Evolutionary conservation across 371 early-diverging fungal species (phyloP).

Genomic region (Zychaea mexicana): DNA sequence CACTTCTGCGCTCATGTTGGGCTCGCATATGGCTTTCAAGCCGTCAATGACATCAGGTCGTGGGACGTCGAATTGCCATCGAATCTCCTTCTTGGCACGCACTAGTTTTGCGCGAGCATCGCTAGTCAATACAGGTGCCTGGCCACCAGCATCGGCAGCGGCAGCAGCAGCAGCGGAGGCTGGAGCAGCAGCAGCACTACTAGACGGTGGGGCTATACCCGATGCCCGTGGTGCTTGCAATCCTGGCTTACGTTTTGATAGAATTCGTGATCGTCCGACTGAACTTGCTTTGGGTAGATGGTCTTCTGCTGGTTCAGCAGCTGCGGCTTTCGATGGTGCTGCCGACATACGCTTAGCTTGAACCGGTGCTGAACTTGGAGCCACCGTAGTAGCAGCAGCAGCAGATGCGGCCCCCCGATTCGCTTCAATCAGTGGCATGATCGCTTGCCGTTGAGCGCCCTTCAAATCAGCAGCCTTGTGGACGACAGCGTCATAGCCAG

Average conservation of each 20-base stretch:
- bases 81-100: slow-evolving; percentile 73
- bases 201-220: slow-evolving; percentile 9
- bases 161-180: slow-evolving; percentile 10
- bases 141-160: slow-evolving; percentile 18
- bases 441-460: slow-evolving; percentile 67
- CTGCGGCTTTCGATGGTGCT: background rate
- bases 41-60: slow-evolving; percentile 71
- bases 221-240: slow-evolving; percentile 15
- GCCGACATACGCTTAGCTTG: background rate
- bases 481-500: slow-evolving; percentile 64
- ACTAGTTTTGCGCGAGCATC: slow-evolving; percentile 70
- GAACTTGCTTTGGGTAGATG: slow-evolving; percentile 15
- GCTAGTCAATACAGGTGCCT: slow-evolving; percentile 60
- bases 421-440: slow-evolving; percentile 72
- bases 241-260: slow-evolving; percentile 10
- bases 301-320: background rate
- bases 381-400: slow-evolving; percentile 4
- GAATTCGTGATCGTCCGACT: slow-evolving; percentile 1
- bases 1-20: slow-evolving; percentile 61
- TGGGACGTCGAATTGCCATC: slow-evolving; percentile 80
- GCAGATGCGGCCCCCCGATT: slow-evolving; percentile 48
- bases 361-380: background rate
- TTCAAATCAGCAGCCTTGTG: slow-evolving; percentile 67
- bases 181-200: slow-evolving; percentile 28
- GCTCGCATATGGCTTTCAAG: slow-evolving; percentile 60